A percentile compares a stretch with the other conserved stretches of the same genome.
Evolutionary conservation across 768 basidiomycete genomes (phyloP).

Genomic region (Serpula lacrymans): DNA sequence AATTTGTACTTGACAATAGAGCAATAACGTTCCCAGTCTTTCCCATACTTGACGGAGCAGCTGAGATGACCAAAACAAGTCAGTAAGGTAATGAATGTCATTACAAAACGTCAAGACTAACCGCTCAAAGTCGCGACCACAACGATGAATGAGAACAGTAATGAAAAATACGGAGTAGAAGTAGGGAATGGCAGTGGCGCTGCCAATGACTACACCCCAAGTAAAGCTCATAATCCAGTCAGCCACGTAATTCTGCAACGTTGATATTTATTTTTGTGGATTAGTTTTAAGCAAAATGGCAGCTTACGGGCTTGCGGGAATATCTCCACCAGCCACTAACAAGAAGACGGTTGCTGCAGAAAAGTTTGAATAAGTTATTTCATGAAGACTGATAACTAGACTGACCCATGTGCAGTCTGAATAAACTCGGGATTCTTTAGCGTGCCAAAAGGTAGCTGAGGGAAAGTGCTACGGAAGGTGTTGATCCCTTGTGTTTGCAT

Average conservation of each 20-base stretch:
- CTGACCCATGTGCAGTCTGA: slow-evolving; percentile 89
- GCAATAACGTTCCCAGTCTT: slow-evolving; percentile 93
- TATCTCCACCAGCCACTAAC: slow-evolving; percentile 94
- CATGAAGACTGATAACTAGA: not conserved
- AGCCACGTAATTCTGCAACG: slow-evolving; percentile 80
- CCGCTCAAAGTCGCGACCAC: slow-evolving; percentile 92
- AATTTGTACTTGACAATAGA: slow-evolving; percentile 86
- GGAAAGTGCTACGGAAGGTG: slow-evolving; percentile 87
- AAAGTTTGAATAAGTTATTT: slow-evolving; percentile 5
- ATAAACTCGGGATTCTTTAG: slow-evolving; percentile 87
- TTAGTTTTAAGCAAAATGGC: not conserved
- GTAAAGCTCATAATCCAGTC: slow-evolving; percentile 86
- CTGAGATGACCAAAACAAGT: slow-evolving; percentile 31
- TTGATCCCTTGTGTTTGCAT: slow-evolving; percentile 93
- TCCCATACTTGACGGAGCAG: slow-evolving; percentile 87
- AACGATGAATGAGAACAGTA: slow-evolving; percentile 86
- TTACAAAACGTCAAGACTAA: slow-evolving; percentile 26
- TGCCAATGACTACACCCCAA: slow-evolving; percentile 80
- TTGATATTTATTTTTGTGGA: slow-evolving; percentile 3
- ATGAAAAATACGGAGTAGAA: slow-evolving; percentile 98
- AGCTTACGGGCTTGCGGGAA: slow-evolving; percentile 84
- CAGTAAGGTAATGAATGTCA: slow-evolving; percentile 2
- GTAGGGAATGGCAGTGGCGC: slow-evolving; percentile 82
- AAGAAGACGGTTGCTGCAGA: slow-evolving; percentile 81
- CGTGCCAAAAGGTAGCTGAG: slow-evolving; percentile 80